Evolutionary conservation across 2,329 filamentous ascomycete genomes (phyloP).

Genomic region (Penicillium fuscoglaucum): DNA sequence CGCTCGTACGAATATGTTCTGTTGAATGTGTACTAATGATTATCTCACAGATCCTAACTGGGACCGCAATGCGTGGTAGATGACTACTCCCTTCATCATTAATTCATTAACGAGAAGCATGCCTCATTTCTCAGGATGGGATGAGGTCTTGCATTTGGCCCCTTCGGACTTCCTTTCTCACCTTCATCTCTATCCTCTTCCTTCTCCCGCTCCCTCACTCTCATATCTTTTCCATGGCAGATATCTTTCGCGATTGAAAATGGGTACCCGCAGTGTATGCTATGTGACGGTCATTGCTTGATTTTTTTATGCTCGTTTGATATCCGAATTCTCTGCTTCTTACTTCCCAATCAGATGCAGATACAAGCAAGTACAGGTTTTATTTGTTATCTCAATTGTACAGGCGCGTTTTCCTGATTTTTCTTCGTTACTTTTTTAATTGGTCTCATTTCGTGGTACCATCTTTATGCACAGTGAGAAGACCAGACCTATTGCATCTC

Average conservation of each 20-base stretch:
- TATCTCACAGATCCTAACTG: slow-evolving; percentile 57
- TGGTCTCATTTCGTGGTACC: no score
- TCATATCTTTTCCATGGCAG: slow-evolving; percentile 9
- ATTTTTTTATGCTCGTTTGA: slow-evolving; percentile 13
- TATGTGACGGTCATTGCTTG: slow-evolving; percentile 16
- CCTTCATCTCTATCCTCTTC: neutral
- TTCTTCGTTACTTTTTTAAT: neutral
- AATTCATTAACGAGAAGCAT: slow-evolving; percentile 6
- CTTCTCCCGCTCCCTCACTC: neutral
- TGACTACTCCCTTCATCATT: neutral
- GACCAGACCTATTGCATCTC: neutral
- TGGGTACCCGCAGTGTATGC: slow-evolving; percentile 18
- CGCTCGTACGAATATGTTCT: neutral
- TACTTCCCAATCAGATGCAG: neutral
- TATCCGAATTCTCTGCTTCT: slow-evolving; percentile 13
- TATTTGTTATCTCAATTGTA: neutral
- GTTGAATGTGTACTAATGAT: slow-evolving; percentile 15
- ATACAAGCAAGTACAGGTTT: neutral
- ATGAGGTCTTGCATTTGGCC: neutral
- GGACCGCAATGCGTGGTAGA: slow-evolving; percentile 84
- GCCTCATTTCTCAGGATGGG: neutral
- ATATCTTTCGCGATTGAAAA: slow-evolving; percentile 6
- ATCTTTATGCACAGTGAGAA: neutral
- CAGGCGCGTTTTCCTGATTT: neutral
- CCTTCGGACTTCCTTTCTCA: neutral